Evolutionary conservation across 805 yeast species (phyloP).

Genomic region (Saccharomycopsis fibuligera): DNA sequence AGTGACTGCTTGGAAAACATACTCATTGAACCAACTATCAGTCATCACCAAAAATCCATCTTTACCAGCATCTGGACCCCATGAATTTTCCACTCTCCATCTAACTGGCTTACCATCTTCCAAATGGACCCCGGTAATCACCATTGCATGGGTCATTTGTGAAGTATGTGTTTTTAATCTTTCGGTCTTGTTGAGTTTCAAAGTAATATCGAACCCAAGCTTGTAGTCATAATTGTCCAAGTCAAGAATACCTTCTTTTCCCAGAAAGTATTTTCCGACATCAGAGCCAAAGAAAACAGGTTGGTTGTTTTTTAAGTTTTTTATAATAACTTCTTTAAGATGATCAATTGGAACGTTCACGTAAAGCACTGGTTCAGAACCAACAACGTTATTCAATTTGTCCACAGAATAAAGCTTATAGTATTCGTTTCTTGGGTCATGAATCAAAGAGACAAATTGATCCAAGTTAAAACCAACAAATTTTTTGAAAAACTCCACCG

Average conservation of each 20-base stretch:
- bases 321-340: constrained; percentile 55
- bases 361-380: constrained; percentile 65
- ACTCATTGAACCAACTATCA: constrained; percentile 67
- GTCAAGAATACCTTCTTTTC: constrained; percentile 65
- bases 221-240: constrained; percentile 60
- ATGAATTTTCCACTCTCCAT: constrained; percentile 71
- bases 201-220: constrained; percentile 44
- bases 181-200: constrained; percentile 54
- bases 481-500: constrained; percentile 54
- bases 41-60: constrained; percentile 69
- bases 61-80: constrained; percentile 64
- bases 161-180: constrained; percentile 66
- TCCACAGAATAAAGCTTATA: constrained; percentile 63
- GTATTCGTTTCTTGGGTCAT: constrained; percentile 77
- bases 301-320: constrained; percentile 63
- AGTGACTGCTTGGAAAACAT: constrained; percentile 66
- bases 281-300: constrained; percentile 87
- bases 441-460: constrained; percentile 54
- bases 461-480: constrained; percentile 47
- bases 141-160: constrained; percentile 88
- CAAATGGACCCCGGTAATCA: constrained; percentile 72
- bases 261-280: constrained; percentile 72
- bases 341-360: constrained; percentile 58
- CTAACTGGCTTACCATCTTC: constrained; percentile 57
- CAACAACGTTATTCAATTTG: constrained; percentile 65